Conservation (phyloP, 2,329 filamentous ascomycete species). For the Cercospora sp. region DNA sequence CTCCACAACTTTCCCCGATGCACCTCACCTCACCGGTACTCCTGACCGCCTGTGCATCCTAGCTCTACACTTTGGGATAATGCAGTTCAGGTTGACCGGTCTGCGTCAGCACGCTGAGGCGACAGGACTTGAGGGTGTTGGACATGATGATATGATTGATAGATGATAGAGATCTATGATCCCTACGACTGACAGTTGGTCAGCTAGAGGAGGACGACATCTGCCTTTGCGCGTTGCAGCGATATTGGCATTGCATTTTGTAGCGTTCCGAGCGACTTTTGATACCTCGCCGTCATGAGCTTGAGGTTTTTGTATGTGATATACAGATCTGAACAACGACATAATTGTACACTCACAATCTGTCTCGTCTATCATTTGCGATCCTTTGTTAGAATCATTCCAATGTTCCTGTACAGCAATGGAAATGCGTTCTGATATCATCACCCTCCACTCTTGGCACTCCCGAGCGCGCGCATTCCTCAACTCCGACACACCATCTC, state of each 20-base stretch:
- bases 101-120: background rate
- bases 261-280: conserved; percentile 14
- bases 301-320: conserved; percentile 12
- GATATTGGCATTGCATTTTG: background rate
- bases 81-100: background rate
- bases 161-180: conserved; percentile 9
- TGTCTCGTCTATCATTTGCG: background rate
- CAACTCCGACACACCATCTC: background rate
- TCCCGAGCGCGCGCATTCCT: background rate
- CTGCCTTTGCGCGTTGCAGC: conserved; percentile 1
- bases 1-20: background rate
- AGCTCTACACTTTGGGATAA: background rate
- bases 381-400: background rate
- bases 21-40: conserved; percentile 1
- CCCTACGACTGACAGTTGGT: conserved; percentile 2
- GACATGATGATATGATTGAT: conserved; percentile 1
- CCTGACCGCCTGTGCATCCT: background rate
- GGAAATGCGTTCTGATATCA: conserved; percentile 2
- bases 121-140: background rate
- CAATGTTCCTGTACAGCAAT: background rate
- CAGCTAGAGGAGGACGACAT: background rate
- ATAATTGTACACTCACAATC: background rate
- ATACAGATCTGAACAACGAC: background rate
- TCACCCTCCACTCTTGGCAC: conserved; percentile 5
- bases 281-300: conserved; percentile 15